phyloP scores from a whole-genome alignment of 2,329 filamentous ascomycete species.

The Thyridium curvatum region DNA sequence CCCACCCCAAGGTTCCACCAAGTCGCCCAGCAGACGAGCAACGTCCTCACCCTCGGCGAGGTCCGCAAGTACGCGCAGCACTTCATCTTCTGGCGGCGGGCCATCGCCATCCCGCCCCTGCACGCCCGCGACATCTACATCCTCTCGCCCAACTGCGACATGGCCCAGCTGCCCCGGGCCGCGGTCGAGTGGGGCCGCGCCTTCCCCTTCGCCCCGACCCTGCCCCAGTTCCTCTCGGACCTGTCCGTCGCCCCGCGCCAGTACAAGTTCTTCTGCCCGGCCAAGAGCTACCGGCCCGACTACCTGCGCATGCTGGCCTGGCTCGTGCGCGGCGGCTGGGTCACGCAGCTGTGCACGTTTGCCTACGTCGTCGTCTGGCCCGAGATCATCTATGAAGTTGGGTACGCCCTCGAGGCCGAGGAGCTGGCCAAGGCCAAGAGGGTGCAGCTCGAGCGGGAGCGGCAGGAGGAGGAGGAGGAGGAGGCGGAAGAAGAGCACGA shows the following conservation, averaged over 20 bases:
- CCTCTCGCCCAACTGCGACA: constrained; percentile 82
- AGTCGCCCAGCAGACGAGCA: constrained; percentile 54
- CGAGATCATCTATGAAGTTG: constrained; percentile 76
- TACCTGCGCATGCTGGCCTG: constrained; percentile 92
- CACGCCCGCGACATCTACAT: constrained; percentile 89
- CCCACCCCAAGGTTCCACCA: constrained; percentile 46
- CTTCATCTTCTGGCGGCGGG: constrained; percentile 92
- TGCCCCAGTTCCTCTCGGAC: constrained; percentile 82
- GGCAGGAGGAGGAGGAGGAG: constrained; percentile 9
- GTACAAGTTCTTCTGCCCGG: constrained; percentile 79
- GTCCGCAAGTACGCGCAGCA: constrained; percentile 86
- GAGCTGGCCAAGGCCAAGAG: constrained; percentile 36
- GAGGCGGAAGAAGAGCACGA: constrained; percentile 3
- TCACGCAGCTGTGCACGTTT: constrained; percentile 87
- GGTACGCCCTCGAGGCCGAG: constrained; percentile 62
- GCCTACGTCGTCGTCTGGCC: constrained; percentile 81
- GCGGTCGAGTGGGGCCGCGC: constrained; percentile 65
- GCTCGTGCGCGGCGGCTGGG: constrained; percentile 88
- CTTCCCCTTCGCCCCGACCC: constrained; percentile 76
- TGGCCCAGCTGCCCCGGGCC: constrained; percentile 62
- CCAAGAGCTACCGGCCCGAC: constrained; percentile 76
- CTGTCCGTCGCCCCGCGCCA: constrained; percentile 75
- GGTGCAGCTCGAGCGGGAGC: constrained; percentile 11
- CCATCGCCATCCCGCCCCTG: constrained; percentile 83
- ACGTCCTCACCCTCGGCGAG: constrained; percentile 69